Conservation (phyloP, 2,329 filamentous ascomycete species). For the Fusarium sp. region DNA sequence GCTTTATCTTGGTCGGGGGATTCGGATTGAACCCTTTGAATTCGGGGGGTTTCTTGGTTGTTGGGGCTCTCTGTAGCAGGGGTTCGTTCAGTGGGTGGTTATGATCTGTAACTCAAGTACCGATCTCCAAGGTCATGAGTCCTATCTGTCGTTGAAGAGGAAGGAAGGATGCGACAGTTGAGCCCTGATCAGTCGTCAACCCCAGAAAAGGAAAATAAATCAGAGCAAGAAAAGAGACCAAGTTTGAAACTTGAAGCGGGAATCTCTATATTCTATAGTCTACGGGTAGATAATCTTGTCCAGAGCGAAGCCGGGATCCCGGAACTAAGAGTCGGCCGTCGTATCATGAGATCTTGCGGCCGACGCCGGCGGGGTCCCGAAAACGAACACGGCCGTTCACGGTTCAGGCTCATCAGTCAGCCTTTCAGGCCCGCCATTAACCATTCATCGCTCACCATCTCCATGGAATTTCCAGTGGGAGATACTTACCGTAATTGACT, state of each 20-base stretch:
- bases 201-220: not conserved
- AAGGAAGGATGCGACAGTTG: not conserved
- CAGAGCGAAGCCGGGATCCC: conserved; percentile 1
- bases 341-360: conserved; percentile 33
- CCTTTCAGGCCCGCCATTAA: not conserved
- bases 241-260: not conserved
- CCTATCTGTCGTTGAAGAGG: not conserved
- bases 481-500: conserved; percentile 27
- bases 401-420: not conserved
- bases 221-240: not conserved
- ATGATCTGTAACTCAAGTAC: not conserved
- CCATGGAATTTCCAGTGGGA: not conserved
- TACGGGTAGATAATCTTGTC: not conserved
- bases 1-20: conserved; percentile 21
- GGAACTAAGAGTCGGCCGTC: conserved; percentile 17
- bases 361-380: conserved; percentile 37
- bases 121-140: not conserved
- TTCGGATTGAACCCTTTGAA: conserved; percentile 12
- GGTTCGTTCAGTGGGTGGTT: not conserved
- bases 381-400: conserved; percentile 42
- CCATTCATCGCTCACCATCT: not conserved
- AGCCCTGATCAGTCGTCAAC: not conserved
- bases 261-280: not conserved
- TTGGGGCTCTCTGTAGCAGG: conserved; percentile 30
- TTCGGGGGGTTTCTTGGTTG: conserved; percentile 15